These are phyloP conservation scores for Zizania palustris DNA, from an alignment of 202 grass and related monocot species.

Conservation along the genomic window DNA sequence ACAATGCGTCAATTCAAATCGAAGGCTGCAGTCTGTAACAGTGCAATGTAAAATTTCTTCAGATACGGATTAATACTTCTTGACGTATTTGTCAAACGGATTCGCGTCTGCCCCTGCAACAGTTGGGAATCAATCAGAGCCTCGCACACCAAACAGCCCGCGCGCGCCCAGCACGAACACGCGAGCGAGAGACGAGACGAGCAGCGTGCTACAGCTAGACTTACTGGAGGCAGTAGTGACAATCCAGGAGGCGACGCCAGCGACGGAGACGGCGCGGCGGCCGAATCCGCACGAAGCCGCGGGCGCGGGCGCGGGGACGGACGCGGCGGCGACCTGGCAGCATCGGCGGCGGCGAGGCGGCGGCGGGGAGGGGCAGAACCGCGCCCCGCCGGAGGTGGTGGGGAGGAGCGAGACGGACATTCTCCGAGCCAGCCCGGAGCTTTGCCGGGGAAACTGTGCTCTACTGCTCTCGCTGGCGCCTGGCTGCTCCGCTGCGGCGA, in stretches of 20 bases:
- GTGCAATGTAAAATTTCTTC: not conserved
- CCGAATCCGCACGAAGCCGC: not conserved
- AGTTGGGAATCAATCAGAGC: slow-evolving; percentile 20
- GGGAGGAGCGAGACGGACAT: slow-evolving; percentile 44
- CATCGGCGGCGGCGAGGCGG: slow-evolving; percentile 11
- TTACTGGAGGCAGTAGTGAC: slow-evolving; percentile 39
- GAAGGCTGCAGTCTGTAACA: not conserved
- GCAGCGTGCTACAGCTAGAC: slow-evolving; percentile 5
- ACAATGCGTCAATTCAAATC: not conserved
- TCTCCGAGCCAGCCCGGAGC: not conserved
- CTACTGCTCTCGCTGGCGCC: too few species aligned
- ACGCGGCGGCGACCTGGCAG: slow-evolving; percentile 15
- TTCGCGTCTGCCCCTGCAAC: slow-evolving; percentile 57
- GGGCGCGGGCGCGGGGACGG: slow-evolving; percentile 1
- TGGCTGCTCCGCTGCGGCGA: not conserved
- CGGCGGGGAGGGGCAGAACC: too few species aligned
- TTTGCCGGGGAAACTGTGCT: not conserved
- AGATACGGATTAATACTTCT: slow-evolving; percentile 51
- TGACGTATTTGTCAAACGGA: slow-evolving; percentile 87
- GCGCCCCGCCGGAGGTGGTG: slow-evolving; percentile 46
- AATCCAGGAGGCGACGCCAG: slow-evolving; percentile 51
- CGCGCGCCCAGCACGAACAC: not conserved
- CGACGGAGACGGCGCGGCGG: slow-evolving; percentile 38
- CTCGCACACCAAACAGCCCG: not conserved
- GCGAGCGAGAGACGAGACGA: too few species aligned